phyloP scores from a whole-genome alignment of 164 flowering plant genomes.

The Stephania yunnanensis region DNA sequence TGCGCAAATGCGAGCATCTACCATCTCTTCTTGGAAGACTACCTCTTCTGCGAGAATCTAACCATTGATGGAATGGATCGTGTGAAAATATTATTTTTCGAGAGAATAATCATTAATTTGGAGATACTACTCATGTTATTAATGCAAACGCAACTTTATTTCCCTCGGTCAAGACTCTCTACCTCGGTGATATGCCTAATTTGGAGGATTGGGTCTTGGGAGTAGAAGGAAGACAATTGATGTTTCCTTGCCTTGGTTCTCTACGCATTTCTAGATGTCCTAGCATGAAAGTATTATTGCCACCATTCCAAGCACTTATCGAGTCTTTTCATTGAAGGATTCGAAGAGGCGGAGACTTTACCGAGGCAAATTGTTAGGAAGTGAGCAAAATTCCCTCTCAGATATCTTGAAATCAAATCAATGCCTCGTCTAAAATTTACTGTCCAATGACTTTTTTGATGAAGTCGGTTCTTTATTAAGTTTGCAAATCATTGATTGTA shows the following conservation, averaged over 20 bases:
- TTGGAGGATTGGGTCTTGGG: not conserved
- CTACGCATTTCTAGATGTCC: not conserved
- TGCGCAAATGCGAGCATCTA: not conserved
- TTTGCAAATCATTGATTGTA: not conserved
- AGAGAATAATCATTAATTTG: not conserved
- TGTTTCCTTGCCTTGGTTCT: not conserved
- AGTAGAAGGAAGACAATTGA: not conserved
- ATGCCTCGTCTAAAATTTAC: not conserved
- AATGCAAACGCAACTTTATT: no score
- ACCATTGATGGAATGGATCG: not conserved
- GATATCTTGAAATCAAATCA: no score
- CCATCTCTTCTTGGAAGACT: not conserved
- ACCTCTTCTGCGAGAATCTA: not conserved
- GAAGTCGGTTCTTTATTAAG: not conserved
- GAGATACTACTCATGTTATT: no score
- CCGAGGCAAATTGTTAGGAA: no score
- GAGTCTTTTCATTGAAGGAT: not conserved
- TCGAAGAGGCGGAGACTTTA: not conserved
- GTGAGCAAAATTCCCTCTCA: no score
- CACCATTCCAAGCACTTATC: not conserved
- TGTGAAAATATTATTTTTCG: not conserved
- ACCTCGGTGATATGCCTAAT: no score
- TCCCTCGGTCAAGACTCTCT: no score
- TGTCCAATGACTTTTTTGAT: not conserved
- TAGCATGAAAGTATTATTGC: not conserved